A percentile compares a stretch with the other conserved stretches of the same genome.
Evolutionary conservation across 176 grass and related monocot genomes (phyloP).

Genomic region (Pontederia paniculata): DNA sequence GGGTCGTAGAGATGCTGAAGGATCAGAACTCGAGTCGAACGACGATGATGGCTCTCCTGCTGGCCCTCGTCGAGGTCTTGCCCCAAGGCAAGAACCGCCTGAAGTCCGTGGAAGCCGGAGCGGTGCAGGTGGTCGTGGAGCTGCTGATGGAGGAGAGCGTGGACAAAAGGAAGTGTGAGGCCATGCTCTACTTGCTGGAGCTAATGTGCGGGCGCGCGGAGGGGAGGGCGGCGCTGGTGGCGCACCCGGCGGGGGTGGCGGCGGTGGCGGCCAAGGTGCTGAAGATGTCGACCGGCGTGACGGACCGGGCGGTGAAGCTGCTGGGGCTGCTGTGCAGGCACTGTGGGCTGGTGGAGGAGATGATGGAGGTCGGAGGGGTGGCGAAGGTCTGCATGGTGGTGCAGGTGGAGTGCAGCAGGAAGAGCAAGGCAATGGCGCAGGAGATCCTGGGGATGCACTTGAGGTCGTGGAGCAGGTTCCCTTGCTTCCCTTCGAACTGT

Average conservation of each 20-base stretch:
- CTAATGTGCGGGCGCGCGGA: constrained; percentile 6
- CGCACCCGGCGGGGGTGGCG: constrained; percentile 16
- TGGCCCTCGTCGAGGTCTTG: background rate
- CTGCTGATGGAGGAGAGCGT: constrained; percentile 15
- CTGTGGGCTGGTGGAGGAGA: constrained; percentile 15
- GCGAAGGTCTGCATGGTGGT: constrained; percentile 9
- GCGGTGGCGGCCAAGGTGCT: constrained; percentile 14
- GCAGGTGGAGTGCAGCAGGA: constrained; percentile 6
- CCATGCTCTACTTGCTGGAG: constrained; percentile 12
- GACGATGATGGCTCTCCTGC: constrained; percentile 2
- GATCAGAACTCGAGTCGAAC: constrained; percentile 7
- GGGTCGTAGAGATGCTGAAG: constrained; percentile 17
- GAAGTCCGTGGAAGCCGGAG: background rate
- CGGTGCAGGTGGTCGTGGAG: constrained; percentile 7
- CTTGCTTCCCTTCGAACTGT: constrained; percentile 17
- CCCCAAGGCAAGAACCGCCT: background rate
- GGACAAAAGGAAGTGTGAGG: constrained; percentile 15
- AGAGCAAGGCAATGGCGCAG: background rate
- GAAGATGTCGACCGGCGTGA: background rate
- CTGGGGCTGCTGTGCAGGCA: constrained; percentile 10
- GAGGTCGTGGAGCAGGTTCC: constrained; percentile 8
- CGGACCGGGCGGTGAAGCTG: constrained; percentile 15
- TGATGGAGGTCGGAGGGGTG: constrained; percentile 19
- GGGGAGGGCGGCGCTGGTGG: constrained; percentile 17
- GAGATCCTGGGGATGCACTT: constrained; percentile 9